Conservation (phyloP, 2,329 filamentous ascomycete species). For the Monosporascus sp. region DNA sequence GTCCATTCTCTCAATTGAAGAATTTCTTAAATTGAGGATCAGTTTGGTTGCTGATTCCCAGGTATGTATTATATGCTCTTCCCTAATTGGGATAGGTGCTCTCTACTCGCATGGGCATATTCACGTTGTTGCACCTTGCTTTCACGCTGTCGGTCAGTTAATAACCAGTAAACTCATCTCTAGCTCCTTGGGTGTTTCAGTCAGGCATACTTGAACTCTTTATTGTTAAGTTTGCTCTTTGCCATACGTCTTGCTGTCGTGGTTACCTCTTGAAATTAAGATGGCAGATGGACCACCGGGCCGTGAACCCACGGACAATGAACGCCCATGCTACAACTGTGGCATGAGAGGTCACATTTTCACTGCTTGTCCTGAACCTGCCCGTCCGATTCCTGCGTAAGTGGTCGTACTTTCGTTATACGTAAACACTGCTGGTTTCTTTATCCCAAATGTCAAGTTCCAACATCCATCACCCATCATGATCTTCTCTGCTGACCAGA, state of each 20-base stretch:
- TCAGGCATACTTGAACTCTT: too few species aligned
- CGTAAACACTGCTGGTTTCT: not conserved
- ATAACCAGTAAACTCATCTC: too few species aligned
- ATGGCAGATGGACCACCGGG: conserved; percentile 23
- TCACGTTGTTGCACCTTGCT: too few species aligned
- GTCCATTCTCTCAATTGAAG: too few species aligned
- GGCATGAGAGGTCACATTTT: conserved; percentile 28
- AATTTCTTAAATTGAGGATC: too few species aligned
- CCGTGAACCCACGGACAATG: conserved; percentile 20
- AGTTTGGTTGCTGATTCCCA: too few species aligned
- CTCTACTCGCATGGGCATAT: too few species aligned
- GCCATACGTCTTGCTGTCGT: not conserved
- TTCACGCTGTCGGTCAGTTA: too few species aligned
- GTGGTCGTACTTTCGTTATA: conserved; percentile 6
- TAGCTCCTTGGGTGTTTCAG: too few species aligned
- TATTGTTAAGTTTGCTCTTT: too few species aligned
- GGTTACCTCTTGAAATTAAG: conserved; percentile 1
- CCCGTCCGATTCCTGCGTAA: conserved; percentile 28
- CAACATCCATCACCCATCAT: not conserved
- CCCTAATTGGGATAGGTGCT: too few species aligned
- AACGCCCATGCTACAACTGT: conserved; percentile 28
- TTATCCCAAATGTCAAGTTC: not conserved
- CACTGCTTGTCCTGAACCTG: conserved; percentile 27
- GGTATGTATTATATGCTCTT: too few species aligned
- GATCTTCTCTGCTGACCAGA: not conserved